phyloP scores from a whole-genome alignment of 2,329 filamentous ascomycete species.

The Neurospora sp. region DNA sequence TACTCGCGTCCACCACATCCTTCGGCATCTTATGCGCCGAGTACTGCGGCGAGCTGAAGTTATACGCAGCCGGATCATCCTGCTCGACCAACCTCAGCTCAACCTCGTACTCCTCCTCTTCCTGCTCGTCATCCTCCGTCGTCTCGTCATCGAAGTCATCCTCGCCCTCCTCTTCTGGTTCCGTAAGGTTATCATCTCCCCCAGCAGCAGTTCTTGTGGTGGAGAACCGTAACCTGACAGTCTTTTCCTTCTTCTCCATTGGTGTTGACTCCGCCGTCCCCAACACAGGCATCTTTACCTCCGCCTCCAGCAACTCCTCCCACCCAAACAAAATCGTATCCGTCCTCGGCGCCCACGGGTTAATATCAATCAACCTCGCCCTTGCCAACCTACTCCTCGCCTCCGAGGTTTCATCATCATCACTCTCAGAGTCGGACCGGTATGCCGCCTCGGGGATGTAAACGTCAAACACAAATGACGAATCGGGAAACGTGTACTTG shows the following conservation, averaged over 20 bases:
- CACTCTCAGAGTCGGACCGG: slow-evolving; percentile 32
- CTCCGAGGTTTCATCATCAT: slow-evolving; percentile 25
- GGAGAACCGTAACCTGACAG: not conserved
- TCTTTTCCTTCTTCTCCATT: slow-evolving; percentile 13
- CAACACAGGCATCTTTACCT: slow-evolving; percentile 49
- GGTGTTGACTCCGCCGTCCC: slow-evolving; percentile 31
- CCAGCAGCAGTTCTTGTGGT: slow-evolving; percentile 20
- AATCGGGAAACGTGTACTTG: slow-evolving; percentile 70
- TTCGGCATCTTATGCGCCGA: slow-evolving; percentile 92
- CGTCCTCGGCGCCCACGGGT: slow-evolving; percentile 84
- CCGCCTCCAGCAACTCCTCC: slow-evolving; percentile 71
- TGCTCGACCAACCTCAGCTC: slow-evolving; percentile 76
- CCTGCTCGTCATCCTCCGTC: slow-evolving; percentile 57
- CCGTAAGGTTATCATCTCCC: slow-evolving; percentile 25
- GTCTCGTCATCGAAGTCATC: slow-evolving; percentile 65
- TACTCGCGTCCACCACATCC: slow-evolving; percentile 71
- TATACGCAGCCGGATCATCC: slow-evolving; percentile 82
- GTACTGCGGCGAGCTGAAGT: slow-evolving; percentile 77
- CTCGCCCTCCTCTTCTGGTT: slow-evolving; percentile 31
- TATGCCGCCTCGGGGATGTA: slow-evolving; percentile 63
- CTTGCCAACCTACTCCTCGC: slow-evolving; percentile 50
- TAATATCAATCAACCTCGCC: slow-evolving; percentile 86
- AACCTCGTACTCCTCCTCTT: slow-evolving; percentile 51
- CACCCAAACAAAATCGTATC: slow-evolving; percentile 86
- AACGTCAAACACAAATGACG: slow-evolving; percentile 81